Base-by-base conservation (phyloP, 2,329 filamentous ascomycete species). In the Arthroderma sp. region DNA sequence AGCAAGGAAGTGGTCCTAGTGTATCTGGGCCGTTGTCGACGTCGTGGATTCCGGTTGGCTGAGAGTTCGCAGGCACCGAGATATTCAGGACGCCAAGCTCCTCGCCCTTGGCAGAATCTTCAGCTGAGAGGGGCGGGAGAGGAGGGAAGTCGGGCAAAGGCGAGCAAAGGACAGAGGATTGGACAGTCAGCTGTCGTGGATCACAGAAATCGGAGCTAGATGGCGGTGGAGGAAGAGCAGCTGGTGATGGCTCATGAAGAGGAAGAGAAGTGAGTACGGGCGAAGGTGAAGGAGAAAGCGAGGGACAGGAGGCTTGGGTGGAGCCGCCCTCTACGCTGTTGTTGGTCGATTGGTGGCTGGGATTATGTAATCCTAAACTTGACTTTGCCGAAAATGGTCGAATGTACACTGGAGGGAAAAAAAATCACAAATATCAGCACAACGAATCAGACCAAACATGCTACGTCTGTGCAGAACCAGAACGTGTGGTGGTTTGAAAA, bases 181-280 rank as follows among this genome's bases (percentile, higher is more conserved):
- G 69, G 31, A 94, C 85, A 15, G 84, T 94, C 51, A 95, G 70
- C 60, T 94, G 85, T 58, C 88, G 81, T 31, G 89, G 88, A 60
- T 95, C 88, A 65, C 89, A 94, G 63, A 91, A 93, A 66, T 86
- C 81, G 53, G 86, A 74, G 62, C 86, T 81, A 53, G 75, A 72
- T 58, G 60, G 81, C 69, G 45, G 83, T 78, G 55, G 75, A 72
- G 54, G 57, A 50, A 61, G 55, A 43, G 82, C 76, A 50, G 83
- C 77, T 28, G 85, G 83, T 40, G 83, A 80, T 38, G 84, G 89
- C 39, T 85, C 91, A 28, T 84, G 83, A 10, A 85, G 86, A 47
- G 91, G 75, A 45, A 86, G 84, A 49, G 85, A 56, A 36, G 60
- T 56, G 22, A 85, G 80, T 52, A 85, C 80, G 29, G 85, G 85